phyloP scores from a whole-genome alignment of 2,329 filamentous ascomycete species.

The Sclerotinia nivalis region DNA sequence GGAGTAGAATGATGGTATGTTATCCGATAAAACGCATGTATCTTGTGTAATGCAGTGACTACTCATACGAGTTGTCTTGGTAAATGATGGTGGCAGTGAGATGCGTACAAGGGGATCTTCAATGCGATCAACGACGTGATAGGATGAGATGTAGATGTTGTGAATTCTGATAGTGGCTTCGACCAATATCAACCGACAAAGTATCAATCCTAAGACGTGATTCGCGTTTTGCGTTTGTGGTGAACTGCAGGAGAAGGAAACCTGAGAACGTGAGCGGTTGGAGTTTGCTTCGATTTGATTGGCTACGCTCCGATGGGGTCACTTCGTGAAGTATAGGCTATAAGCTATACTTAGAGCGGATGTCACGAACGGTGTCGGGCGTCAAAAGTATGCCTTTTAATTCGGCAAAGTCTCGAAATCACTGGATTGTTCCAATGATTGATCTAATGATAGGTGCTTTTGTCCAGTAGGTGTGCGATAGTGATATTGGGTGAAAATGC shows the following conservation, averaged over 20 bases:
- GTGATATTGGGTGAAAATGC: slow-evolving; percentile 13
- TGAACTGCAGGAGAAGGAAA: slow-evolving; percentile 30
- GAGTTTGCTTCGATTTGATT: slow-evolving; percentile 28
- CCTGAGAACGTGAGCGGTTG: slow-evolving; percentile 28
- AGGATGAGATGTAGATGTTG: neutral
- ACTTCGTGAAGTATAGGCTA: slow-evolving; percentile 27
- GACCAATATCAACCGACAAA: slow-evolving; percentile 3
- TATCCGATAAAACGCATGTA: neutral
- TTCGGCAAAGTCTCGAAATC: slow-evolving; percentile 8
- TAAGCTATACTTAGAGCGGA: slow-evolving; percentile 34
- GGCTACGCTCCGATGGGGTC: slow-evolving; percentile 21
- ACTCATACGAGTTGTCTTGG: neutral
- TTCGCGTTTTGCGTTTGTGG: slow-evolving; percentile 31
- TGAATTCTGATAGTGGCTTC: slow-evolving; percentile 3
- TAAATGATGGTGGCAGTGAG: neutral
- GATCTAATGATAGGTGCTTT: slow-evolving; percentile 19
- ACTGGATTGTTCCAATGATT: neutral
- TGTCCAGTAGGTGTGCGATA: neutral
- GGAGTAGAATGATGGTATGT: neutral
- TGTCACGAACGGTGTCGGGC: slow-evolving; percentile 28
- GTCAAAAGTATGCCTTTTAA: slow-evolving; percentile 21
- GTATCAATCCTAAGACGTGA: slow-evolving; percentile 29
- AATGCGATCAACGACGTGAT: neutral
- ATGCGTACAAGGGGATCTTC: neutral
- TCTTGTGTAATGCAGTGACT: neutral